These are phyloP conservation scores for Carex sylvatica DNA, from an alignment of 202 grass and related monocot species.

Conservation along the genomic window DNA sequence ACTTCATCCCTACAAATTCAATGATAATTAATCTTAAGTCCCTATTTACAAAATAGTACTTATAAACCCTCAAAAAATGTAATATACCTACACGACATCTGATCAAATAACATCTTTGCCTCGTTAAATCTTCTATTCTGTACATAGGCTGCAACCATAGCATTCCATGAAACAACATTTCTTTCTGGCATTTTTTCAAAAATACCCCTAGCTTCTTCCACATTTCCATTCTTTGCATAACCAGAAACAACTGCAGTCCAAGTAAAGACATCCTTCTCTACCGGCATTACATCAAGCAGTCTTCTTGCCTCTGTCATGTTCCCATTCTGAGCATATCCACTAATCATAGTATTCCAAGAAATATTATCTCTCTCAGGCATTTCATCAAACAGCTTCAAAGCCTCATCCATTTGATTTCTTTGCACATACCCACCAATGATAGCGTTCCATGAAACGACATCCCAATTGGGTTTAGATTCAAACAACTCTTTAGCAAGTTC, in stretches of 20 bases:
- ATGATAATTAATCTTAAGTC: background rate
- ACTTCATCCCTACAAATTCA: conserved; percentile 45
- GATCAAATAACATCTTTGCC: conserved; percentile 66
- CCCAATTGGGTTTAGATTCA: conserved; percentile 52
- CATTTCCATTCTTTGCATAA: conserved; percentile 78
- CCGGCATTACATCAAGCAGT: conserved; percentile 65
- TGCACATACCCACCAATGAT: conserved; percentile 68
- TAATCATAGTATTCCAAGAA: conserved; percentile 86
- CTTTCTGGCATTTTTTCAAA: conserved; percentile 87
- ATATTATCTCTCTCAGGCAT: conserved; percentile 62
- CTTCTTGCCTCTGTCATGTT: conserved; percentile 45
- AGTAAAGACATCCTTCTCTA: conserved; percentile 74
- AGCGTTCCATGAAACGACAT: conserved; percentile 81
- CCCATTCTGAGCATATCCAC: conserved; percentile 58
- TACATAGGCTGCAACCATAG: conserved; percentile 76
- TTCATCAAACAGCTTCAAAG: conserved; percentile 56
- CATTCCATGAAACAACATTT: conserved; percentile 78
- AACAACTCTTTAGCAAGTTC: conserved; percentile 62
- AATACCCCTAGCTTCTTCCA: conserved; percentile 57
- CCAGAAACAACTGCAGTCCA: conserved; percentile 91
- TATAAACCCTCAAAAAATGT: background rate
- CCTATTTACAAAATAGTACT: background rate
- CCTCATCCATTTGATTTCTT: conserved; percentile 49
- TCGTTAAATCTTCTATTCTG: conserved; percentile 61
- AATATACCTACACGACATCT: conserved; percentile 40